Base-by-base conservation (phyloP, 2,329 filamentous ascomycete species). In the Chaetomium globosum region DNA sequence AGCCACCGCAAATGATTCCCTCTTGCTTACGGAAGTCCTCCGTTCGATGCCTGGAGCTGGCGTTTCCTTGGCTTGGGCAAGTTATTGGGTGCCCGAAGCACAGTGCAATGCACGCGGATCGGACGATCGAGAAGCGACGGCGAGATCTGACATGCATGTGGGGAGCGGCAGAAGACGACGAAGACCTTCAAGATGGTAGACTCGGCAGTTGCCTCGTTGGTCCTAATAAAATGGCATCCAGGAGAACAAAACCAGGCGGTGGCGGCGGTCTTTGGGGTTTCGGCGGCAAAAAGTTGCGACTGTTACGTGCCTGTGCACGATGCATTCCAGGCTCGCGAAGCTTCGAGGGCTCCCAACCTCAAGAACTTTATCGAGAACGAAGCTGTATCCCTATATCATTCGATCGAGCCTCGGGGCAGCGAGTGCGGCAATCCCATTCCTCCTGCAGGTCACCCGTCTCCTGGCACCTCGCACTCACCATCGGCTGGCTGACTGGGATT, bases 91-190 rank as follows among this genome's bases (percentile, higher is more conserved):
- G 30, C 30, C n/a, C n/a, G n/a, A 55, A 9, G 33, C 55, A 57
- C 55, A 57, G 30, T 21, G 33, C 21, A 57, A 26, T 43, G 55
- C 36, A 46, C 10, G 19, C 13, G 36, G 33, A 60, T 60, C 19
- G 58, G 58, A 60, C 48, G 58, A 60, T 60, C 23, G 28, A 48
- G 23, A 28, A 19, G 33, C 19, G 9, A 28, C 55, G 23, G 36
- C 55, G 33, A 46, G 55, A 46, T 57, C 30, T 23, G 23, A 16
- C n/a, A 53, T 53, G 51, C 21, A 28, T 30, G 28, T 53, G 51
- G 51, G 28, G 51, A 28, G 23, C 51, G 51, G 51, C 51, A 26
- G 26, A 19, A 53, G 23, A 53, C n/a, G 46, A n/a, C 21, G 46
- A 19, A 23, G 46, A 9, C n/a, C 46, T 23, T 21, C 26, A n/a